These are phyloP conservation scores for Sarocladiaceae sp. DNA, from an alignment of 2,329 filamentous ascomycete genomes.

Conservation along the genomic window DNA sequence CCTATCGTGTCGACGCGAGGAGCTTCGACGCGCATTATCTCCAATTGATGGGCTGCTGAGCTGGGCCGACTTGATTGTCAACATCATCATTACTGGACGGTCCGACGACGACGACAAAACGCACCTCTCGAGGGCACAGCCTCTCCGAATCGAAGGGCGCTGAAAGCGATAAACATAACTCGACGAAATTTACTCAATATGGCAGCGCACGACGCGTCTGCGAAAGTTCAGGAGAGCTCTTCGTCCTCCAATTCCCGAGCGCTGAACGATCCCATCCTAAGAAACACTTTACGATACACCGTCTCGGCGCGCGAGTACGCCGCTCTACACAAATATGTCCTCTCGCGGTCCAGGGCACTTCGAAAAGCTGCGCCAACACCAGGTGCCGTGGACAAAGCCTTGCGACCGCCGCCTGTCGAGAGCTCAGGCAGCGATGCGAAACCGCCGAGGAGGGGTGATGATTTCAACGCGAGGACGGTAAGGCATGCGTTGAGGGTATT, in stretches of 20 bases:
- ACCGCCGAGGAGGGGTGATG: constrained; percentile 39
- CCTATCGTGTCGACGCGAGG: too few species aligned
- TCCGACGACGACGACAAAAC: too few species aligned
- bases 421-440: background rate
- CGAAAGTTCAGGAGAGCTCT: too few species aligned
- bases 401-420: constrained; percentile 18
- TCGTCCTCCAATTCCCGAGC: constrained; percentile 1
- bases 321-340: constrained; percentile 72
- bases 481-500: constrained; percentile 68
- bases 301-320: constrained; percentile 82
- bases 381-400: constrained; percentile 41
- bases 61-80: too few species aligned
- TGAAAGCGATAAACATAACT: too few species aligned
- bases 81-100: too few species aligned
- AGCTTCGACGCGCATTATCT: too few species aligned
- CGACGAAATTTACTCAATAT: too few species aligned
- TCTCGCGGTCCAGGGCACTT: constrained; percentile 61
- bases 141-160: too few species aligned
- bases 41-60: too few species aligned
- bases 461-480: constrained; percentile 64
- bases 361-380: constrained; percentile 50
- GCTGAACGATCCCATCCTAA: constrained; percentile 62
- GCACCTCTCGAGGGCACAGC: too few species aligned
- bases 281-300: constrained; percentile 81
- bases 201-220: too few species aligned